A percentile compares a stretch with the other conserved stretches of the same genome.
Conservation (phyloP, 768 basidiomycete genomes). For the Mycena metata region DNA sequence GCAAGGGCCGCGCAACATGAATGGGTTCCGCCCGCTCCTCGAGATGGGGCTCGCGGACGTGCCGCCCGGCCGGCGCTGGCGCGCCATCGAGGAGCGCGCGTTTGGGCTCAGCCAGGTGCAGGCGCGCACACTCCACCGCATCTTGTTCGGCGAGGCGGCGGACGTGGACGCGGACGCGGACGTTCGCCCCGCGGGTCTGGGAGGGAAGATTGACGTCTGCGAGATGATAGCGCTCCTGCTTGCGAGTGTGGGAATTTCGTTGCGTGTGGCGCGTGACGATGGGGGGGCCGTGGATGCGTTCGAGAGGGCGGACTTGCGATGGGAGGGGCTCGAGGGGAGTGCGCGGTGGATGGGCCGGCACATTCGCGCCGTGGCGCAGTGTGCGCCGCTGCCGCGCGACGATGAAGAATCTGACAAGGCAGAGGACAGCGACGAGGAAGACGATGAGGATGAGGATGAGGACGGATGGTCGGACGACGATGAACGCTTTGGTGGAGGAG, state of each 20-base stretch:
- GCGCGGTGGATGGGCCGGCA: slow-evolving; percentile 23
- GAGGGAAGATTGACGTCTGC: slow-evolving; percentile 4
- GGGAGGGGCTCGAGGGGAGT: slow-evolving; percentile 25
- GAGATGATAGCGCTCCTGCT: slow-evolving; percentile 20
- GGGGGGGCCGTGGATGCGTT: slow-evolving; percentile 7
- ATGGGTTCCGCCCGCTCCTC: slow-evolving; percentile 24
- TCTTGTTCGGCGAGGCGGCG: slow-evolving; percentile 16
- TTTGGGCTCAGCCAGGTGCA: slow-evolving; percentile 5
- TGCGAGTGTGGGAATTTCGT: slow-evolving; percentile 27
- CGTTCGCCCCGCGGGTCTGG: background rate
- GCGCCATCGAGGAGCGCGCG: slow-evolving; percentile 23
- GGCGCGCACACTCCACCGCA: slow-evolving; percentile 3
- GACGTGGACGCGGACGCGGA: background rate
- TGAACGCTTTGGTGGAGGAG: no score
- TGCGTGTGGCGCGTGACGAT: slow-evolving; percentile 13
- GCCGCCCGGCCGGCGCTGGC: slow-evolving; percentile 25
- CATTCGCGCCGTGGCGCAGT: slow-evolving; percentile 10
- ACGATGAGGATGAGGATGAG: background rate
- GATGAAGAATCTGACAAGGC: background rate
- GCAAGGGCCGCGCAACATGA: slow-evolving; percentile 17
- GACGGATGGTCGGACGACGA: no score
- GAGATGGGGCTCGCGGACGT: slow-evolving; percentile 27
- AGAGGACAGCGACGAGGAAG: slow-evolving; percentile 11
- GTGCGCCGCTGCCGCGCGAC: slow-evolving; percentile 1
- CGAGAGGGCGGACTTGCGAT: slow-evolving; percentile 11